Conservation (phyloP, 345 rosid genomes). For the Brassica carinata region DNA sequence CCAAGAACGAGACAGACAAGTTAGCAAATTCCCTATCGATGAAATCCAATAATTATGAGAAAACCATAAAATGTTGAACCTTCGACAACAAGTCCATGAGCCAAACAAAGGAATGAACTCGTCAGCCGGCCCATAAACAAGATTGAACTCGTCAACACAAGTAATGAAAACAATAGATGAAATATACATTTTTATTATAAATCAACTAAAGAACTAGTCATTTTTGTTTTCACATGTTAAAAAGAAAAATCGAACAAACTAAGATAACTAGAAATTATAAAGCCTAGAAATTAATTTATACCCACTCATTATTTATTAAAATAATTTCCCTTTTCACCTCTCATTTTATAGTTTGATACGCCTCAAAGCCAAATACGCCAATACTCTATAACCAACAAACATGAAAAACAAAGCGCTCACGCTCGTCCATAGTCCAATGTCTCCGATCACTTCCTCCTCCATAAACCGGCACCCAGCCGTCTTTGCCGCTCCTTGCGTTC, state of each 20-base stretch:
- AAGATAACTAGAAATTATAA: conserved; percentile 27
- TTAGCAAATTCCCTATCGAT: not conserved
- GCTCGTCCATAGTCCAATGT: conserved; percentile 54
- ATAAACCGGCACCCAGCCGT: conserved; percentile 56
- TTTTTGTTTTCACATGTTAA: conserved; percentile 28
- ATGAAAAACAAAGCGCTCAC: conserved; percentile 54
- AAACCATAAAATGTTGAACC: not conserved
- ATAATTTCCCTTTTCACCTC: not conserved
- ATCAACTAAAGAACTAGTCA: conserved; percentile 18
- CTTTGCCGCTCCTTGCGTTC: not conserved
- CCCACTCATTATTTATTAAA: conserved; percentile 38
- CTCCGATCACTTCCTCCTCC: conserved; percentile 67
- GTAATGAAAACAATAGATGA: not conserved
- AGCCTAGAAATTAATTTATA: conserved; percentile 21
- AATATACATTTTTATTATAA: conserved; percentile 21
- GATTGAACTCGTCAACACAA: not conserved
- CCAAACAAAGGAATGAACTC: not conserved
- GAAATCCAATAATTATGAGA: not conserved
- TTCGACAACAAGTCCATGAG: conserved; percentile 1
- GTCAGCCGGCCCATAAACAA: not conserved
- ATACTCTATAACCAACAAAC: conserved; percentile 78
- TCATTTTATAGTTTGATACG: conserved; percentile 45
- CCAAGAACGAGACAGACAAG: not conserved
- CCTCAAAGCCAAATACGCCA: conserved; percentile 83
- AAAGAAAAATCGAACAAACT: conserved; percentile 5